Evolutionary conservation across 768 basidiomycete genomes (phyloP), one percentile per base, ranked within the genome.

Genomic region (Mrakia gelida): DNA sequence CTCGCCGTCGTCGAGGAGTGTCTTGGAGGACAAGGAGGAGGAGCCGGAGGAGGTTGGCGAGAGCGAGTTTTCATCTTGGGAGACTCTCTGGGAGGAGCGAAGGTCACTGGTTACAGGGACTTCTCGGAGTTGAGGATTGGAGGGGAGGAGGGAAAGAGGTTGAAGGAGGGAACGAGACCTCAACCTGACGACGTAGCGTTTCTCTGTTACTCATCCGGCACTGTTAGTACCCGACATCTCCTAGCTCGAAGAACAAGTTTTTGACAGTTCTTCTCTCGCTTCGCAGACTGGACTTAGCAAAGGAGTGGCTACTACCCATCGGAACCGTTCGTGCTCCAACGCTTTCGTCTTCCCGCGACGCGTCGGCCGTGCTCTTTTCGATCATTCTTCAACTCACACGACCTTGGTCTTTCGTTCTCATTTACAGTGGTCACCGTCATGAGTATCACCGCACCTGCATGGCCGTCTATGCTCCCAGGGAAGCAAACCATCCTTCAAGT

Each of bases 291-390:
- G 72, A 18, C 54, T 73, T 18, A 54, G 49, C 54, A 73, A 73
- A 61, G 72, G 72, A 5, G 72, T 73, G 2, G 52, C 72, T n/a
- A 73, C 72, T 18, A 73, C 72, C 23, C 72, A 73, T 9, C 30
- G 30, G 8, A 73, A 73, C 34, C 52, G 49, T 52, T 23, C 32
- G 52, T 61, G 10, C 18, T 52, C 18, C 18, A 52, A 45, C 21
- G 10, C 18, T 52, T 30, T 26, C 45, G 16, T 2, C 23, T 52
- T 52, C n/a, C 38, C 34, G 52, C 56, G 52, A 28, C 30, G 43
- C 71, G 32, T 32, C 38, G 65, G 38, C 65, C 65, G 34, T 34
- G 2, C 62, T 63, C 18, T 18, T 16, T 65, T 23, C 30, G n/a
- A 21, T 30, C 18, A 8, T 23, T 38, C 8, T 2, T 38, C 11